Percentiles rank a stretch among this genome's conserved stretches.
These are phyloP conservation scores for Apiospora kogelbergensis DNA, from an alignment of 2,329 filamentous ascomycete genomes.

Conservation along the genomic window DNA sequence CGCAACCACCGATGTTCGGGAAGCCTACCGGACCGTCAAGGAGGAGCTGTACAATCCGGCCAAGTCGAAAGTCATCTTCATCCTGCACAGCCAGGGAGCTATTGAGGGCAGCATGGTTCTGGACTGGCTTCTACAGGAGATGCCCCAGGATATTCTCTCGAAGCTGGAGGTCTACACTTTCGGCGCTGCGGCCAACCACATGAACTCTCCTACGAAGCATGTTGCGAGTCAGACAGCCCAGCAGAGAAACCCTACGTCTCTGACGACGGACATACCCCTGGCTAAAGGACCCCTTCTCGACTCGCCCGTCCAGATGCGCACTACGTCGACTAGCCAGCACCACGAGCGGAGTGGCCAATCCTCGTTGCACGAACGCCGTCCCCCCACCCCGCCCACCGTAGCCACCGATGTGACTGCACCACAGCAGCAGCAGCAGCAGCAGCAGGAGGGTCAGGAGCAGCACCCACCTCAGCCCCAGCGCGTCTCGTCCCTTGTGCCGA, in stretches of 20 bases:
- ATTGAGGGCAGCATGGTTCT: slow-evolving; percentile 72
- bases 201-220: slow-evolving; percentile 7
- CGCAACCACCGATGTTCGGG: slow-evolving; percentile 65
- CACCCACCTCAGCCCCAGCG: not conserved
- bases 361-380: not conserved
- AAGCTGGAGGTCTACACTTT: slow-evolving; percentile 80
- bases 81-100: slow-evolving; percentile 76
- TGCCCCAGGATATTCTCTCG: slow-evolving; percentile 62
- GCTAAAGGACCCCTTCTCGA: slow-evolving; percentile 34
- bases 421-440: not conserved
- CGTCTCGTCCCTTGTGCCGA: slow-evolving; percentile 24
- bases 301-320: slow-evolving; percentile 26
- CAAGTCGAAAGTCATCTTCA: slow-evolving; percentile 69
- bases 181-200: slow-evolving; percentile 14
- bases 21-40: slow-evolving; percentile 63
- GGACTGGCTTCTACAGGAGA: slow-evolving; percentile 74
- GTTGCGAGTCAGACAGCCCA: not conserved
- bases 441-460: not conserved
- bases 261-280: slow-evolving; percentile 67
- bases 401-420: slow-evolving; percentile 18
- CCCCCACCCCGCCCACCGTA: slow-evolving; percentile 35
- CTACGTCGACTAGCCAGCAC: not conserved
- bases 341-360: not conserved
- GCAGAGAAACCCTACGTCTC: slow-evolving; percentile 63
- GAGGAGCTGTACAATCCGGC: slow-evolving; percentile 59